Percentiles rank a stretch among this genome's conserved stretches.
Conservation (phyloP, 805 yeast species). For the Myxozyma vanderwaltii region DNA sequence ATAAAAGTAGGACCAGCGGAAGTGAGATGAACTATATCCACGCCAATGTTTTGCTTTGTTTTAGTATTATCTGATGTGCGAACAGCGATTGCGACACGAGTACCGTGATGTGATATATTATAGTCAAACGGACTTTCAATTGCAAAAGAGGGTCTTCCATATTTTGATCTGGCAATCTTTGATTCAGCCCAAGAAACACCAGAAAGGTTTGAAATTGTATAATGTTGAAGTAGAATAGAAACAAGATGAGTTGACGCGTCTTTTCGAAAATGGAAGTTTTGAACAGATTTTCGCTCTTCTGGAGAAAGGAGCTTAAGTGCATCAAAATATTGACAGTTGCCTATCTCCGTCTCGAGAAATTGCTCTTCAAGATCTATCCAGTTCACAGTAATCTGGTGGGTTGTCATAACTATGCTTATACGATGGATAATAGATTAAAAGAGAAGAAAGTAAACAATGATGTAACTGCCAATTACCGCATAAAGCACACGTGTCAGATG, state of each 20-base stretch:
- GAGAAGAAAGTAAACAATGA: too few species aligned
- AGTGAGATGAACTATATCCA: slow-evolving; percentile 23
- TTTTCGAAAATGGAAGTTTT: slow-evolving; percentile 16
- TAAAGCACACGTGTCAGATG: neutral
- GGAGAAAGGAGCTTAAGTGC: slow-evolving; percentile 8
- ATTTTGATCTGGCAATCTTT: slow-evolving; percentile 1
- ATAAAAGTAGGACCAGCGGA: slow-evolving; percentile 8
- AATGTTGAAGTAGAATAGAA: slow-evolving; percentile 26
- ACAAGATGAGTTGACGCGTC: slow-evolving; percentile 23
- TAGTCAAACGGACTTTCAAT: slow-evolving; percentile 15
- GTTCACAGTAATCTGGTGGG: neutral
- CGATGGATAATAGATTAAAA: too few species aligned
- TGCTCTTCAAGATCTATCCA: neutral
- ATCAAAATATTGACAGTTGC: neutral
- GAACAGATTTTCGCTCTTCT: slow-evolving; percentile 14
- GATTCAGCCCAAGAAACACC: slow-evolving; percentile 9
- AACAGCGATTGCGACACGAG: slow-evolving; percentile 23
- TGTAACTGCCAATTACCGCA: neutral
- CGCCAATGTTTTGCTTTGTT: slow-evolving; percentile 14
- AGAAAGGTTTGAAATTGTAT: slow-evolving; percentile 10
- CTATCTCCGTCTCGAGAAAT: neutral
- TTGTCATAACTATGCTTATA: neutral
- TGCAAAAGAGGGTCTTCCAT: slow-evolving; percentile 20
- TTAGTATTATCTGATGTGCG: neutral
- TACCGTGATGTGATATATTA: slow-evolving; percentile 31